phyloP scores from a whole-genome alignment of 495 filamentous ascomycete species.

The Penicillium salamii region DNA sequence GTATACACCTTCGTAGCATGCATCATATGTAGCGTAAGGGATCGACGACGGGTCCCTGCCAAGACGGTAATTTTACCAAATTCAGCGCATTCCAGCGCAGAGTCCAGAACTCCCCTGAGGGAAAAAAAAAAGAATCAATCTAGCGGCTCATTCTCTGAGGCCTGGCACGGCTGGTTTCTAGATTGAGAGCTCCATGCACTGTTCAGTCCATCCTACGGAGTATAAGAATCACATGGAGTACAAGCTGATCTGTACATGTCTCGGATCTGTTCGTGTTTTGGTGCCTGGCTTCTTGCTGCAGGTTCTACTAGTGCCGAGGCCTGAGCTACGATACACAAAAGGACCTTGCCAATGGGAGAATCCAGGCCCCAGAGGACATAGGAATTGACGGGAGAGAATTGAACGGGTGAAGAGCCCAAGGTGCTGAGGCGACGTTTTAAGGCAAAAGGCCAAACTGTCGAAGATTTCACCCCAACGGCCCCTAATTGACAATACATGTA shows the following conservation, averaged over 20 bases:
- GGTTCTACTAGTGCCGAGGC: neutral
- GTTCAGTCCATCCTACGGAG: no score
- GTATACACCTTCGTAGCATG: no score
- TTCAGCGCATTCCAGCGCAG: conserved; percentile 27
- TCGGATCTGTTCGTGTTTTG: neutral
- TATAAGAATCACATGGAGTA: no score
- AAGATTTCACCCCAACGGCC: neutral
- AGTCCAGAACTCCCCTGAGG: conserved; percentile 22
- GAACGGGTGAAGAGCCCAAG: no score
- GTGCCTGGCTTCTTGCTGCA: neutral
- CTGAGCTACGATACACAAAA: neutral
- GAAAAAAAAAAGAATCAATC: no score
- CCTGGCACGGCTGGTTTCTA: no score
- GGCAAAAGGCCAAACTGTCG: no score
- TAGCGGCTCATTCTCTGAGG: no score
- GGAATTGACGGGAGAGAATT: neutral
- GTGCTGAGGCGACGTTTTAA: no score
- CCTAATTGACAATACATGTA: neutral
- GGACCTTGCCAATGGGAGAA: neutral
- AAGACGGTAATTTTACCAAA: conserved; percentile 26
- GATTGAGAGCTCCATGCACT: no score
- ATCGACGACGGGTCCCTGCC: conserved; percentile 8
- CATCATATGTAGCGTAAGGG: neutral
- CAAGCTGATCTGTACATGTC: no score
- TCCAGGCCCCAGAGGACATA: neutral